Percentiles rank a stretch among this genome's conserved stretches.
phyloP scores from a whole-genome alignment of 306 rosid genomes.

The Quercus alba region DNA sequence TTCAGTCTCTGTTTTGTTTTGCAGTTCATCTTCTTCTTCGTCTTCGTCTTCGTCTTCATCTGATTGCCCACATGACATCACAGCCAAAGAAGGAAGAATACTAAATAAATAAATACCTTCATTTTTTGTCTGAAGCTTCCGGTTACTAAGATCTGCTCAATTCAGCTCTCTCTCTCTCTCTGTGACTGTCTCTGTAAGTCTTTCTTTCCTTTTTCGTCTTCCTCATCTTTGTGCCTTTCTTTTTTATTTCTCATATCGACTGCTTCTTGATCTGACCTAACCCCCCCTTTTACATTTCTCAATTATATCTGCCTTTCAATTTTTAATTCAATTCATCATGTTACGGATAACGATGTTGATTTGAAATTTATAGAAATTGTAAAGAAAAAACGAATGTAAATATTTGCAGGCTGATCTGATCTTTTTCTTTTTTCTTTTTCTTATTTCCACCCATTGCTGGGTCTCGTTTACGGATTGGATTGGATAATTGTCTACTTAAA shows the following conservation, averaged over 20 bases:
- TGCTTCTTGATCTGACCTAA: neutral
- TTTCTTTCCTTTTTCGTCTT: neutral
- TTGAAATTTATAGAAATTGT: neutral
- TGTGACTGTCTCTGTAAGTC: neutral
- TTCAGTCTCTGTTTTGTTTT: neutral
- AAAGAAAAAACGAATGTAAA: neutral
- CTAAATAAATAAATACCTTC: too few species aligned
- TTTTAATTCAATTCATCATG: neutral
- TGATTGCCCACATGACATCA: too few species aligned
- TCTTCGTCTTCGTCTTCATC: neutral
- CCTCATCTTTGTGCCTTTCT: neutral
- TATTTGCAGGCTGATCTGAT: conserved; percentile 1
- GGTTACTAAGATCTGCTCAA: neutral
- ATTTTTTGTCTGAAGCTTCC: too few species aligned
- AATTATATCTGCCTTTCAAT: neutral
- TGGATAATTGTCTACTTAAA: neutral
- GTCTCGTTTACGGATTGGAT: neutral
- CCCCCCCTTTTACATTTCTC: neutral
- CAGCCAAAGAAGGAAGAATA: too few species aligned
- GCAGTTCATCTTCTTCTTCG: neutral
- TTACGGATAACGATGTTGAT: neutral
- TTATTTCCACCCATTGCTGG: neutral
- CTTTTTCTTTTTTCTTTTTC: neutral
- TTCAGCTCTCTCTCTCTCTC: neutral
- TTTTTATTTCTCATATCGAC: neutral